A percentile compares a stretch with the other conserved stretches of the same genome.
phyloP scores from a whole-genome alignment of 805 yeast genomes.

The Grigorovia humatica region DNA sequence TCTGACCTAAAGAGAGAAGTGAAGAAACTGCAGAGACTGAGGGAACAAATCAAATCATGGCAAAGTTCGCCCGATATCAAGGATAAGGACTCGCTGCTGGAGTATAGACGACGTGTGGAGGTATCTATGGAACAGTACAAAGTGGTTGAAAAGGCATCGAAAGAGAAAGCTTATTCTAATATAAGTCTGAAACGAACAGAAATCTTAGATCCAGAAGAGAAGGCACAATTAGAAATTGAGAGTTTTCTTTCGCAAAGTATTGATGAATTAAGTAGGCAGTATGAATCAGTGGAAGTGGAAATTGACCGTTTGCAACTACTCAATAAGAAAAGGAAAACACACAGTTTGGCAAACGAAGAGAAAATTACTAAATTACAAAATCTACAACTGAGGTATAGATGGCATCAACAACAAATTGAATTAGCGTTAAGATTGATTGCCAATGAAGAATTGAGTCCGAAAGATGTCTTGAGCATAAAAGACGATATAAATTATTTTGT shows the following conservation, averaged over 20 bases:
- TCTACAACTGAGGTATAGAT: constrained; percentile 57
- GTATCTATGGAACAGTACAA: constrained; percentile 92
- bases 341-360: constrained; percentile 23
- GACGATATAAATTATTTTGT: constrained; percentile 90
- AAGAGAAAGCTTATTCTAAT: constrained; percentile 87
- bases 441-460: constrained; percentile 72
- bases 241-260: constrained; percentile 58
- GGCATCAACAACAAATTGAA: constrained; percentile 76
- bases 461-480: constrained; percentile 58
- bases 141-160: constrained; percentile 86
- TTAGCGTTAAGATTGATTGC: constrained; percentile 67
- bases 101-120: constrained; percentile 61
- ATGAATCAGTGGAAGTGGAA: constrained; percentile 61
- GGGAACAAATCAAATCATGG: constrained; percentile 97
- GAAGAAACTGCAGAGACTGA: constrained; percentile 80
- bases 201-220: constrained; percentile 64
- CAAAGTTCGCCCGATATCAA: constrained; percentile 82
- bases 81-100: constrained; percentile 74
- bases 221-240: constrained; percentile 63
- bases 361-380: constrained; percentile 44
- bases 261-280: constrained; percentile 75
- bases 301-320: constrained; percentile 22
- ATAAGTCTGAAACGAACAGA: constrained; percentile 72
- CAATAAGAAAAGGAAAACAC: constrained; percentile 27
- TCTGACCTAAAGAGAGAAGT: constrained; percentile 90